Percentiles rank a stretch among this genome's conserved stretches.
Evolutionary conservation across 2,329 filamentous ascomycete species (phyloP).

Genomic region (Penicillium vulpinum): DNA sequence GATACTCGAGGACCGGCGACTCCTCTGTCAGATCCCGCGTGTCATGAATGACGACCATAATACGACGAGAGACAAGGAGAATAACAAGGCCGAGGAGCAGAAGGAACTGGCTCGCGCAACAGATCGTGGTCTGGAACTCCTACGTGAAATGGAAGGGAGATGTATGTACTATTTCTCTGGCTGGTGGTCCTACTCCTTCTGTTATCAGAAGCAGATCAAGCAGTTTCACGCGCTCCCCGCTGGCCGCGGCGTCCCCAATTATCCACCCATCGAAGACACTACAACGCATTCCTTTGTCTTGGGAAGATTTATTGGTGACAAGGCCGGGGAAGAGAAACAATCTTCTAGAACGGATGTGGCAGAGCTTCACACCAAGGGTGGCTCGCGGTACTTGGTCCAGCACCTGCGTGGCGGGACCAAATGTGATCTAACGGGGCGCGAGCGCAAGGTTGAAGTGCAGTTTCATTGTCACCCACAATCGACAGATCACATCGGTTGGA

Average conservation of each 20-base stretch:
- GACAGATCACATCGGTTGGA: slow-evolving; percentile 78
- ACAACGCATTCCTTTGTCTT: slow-evolving; percentile 74
- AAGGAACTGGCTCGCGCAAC: slow-evolving; percentile 77
- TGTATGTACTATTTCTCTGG: slow-evolving; percentile 84
- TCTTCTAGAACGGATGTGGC: slow-evolving; percentile 48
- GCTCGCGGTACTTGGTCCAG: slow-evolving; percentile 84
- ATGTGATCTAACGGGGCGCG: slow-evolving; percentile 80
- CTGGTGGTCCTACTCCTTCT: slow-evolving; percentile 97
- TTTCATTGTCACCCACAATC: slow-evolving; percentile 76
- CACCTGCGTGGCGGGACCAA: slow-evolving; percentile 74
- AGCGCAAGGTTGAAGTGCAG: slow-evolving; percentile 78
- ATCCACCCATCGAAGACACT: slow-evolving; percentile 75
- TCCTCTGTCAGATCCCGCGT: slow-evolving; percentile 81
- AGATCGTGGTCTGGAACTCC: slow-evolving; percentile 74
- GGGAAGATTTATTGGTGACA: slow-evolving; percentile 55
- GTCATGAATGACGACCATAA: slow-evolving; percentile 64
- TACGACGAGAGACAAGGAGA: slow-evolving; percentile 62
- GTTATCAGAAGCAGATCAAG: slow-evolving; percentile 81
- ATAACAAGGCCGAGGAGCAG: slow-evolving; percentile 66
- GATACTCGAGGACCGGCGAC: slow-evolving; percentile 67
- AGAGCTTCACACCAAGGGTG: slow-evolving; percentile 76
- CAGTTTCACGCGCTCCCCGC: slow-evolving; percentile 85
- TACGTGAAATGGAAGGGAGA: slow-evolving; percentile 72
- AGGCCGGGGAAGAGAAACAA: slow-evolving; percentile 33
- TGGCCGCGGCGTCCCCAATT: slow-evolving; percentile 63